A percentile compares a stretch with the other conserved stretches of the same genome.
phyloP scores from a whole-genome alignment of 140 eudicot species.

The Senecio squalidus region DNA sequence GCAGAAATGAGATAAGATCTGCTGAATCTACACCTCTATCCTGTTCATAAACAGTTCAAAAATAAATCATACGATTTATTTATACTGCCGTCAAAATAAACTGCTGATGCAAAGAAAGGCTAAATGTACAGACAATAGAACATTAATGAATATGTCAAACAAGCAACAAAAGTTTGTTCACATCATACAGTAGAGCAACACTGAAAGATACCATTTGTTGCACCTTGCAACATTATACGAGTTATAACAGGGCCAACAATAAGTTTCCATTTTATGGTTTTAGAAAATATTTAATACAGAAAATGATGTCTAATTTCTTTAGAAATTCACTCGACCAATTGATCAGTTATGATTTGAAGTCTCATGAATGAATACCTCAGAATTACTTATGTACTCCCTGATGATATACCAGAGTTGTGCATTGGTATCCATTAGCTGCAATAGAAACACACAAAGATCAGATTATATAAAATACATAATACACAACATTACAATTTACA shows the following conservation, averaged over 20 bases:
- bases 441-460: slow-evolving; percentile 19
- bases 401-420: slow-evolving; percentile 97
- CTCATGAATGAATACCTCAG: slow-evolving; percentile 53
- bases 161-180: too few species aligned
- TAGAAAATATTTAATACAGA: slow-evolving; percentile 9
- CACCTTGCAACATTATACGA: too few species aligned
- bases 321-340: slow-evolving; percentile 1
- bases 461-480: slow-evolving; percentile 10
- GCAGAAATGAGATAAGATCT: slow-evolving; percentile 62
- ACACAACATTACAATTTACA: neutral
- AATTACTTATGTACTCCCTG: slow-evolving; percentile 82
- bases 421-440: slow-evolving; percentile 93
- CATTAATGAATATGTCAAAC: slow-evolving; percentile 1
- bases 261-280: too few species aligned
- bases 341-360: slow-evolving; percentile 7
- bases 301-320: neutral
- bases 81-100: neutral
- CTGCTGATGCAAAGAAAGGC: neutral
- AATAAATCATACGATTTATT: neutral
- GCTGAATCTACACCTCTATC: slow-evolving; percentile 76
- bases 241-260: too few species aligned
- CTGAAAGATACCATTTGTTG: too few species aligned
- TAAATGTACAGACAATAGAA: neutral
- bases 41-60: slow-evolving; percentile 27
- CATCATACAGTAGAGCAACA: neutral